Base-by-base conservation (phyloP, 1,139 yeast genomes). In the Geotrichum bryndzae region DNA sequence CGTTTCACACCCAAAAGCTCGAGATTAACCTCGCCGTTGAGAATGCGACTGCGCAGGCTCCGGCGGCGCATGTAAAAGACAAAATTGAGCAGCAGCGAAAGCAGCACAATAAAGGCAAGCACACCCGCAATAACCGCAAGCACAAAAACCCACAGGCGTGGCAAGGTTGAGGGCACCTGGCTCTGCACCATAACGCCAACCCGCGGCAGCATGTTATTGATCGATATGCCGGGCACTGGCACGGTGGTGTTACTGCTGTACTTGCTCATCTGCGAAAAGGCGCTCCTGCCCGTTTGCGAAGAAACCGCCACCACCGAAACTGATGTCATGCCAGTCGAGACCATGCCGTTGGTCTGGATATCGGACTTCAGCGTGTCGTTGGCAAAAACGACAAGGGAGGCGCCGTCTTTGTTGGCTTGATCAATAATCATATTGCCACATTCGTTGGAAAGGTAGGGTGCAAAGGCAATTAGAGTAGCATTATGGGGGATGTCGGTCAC, bases 1-100 rank as follows among this genome's bases (percentile, higher is more conserved):
- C 67, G 61, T 48, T 66, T 67, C 51, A 70, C 64, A 1, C 73
- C 73, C 31, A 70, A 61, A 6, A 64, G 59, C 51, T 66, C 71
- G n/a, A 69, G 63, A 54, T 69, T 69, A 10, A 70, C 67, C 51
- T 70, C 71, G 10, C 73, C 73, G 29, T 63, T 62, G 22, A 65
- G 65, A 23, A 70, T 65, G 2, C 72, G 63, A 2, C 63, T 58
- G 15, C 72, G 64, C 31, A 70, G 63, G 15, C 61, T 65, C 25
- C 69, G 57, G 22, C 73, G 65, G 1, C 66, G 63, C n/a, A 65
- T 58, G 51, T 60, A 62, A 55, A 66, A 68, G 5, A 65, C 53
- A 18, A 63, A 38, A 46, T 70, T 70, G 41, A 68, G 60, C 15
- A 54, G 51, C 13, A 66, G 35, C 1, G 68, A 66, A 6, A 61